Base-by-base conservation (phyloP, 2,329 filamentous ascomycete species). In the Rutstroemia sp. region DNA sequence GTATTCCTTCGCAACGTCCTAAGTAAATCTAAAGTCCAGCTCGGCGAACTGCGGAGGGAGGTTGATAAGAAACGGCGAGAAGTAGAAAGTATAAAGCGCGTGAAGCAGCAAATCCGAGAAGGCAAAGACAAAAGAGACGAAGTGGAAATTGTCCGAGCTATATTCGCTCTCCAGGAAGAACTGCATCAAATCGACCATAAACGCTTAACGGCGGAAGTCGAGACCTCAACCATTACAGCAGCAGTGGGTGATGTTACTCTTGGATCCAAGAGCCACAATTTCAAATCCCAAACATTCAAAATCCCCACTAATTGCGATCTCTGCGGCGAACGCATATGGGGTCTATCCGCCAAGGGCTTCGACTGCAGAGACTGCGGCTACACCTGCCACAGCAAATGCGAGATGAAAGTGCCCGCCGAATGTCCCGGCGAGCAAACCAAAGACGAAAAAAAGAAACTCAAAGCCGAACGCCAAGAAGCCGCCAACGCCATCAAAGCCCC, bases 271-370 rank as follows among this genome's bases (percentile, higher is more conserved):
- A 96, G 92, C 67, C 94, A 99, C 76, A 94, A 95, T 68, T 99
- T 99, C 80, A 96, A 95, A 73, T 85, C 89, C n/a, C 91, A 97
- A 69, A 97, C 94, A 0, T 99, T 97, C 79, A 97, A 97, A 72
- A 96, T 99, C 59, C 95, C 95, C 0, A 99, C 94, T 4, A 97
- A 97, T 70, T 99, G 94, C 74, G 94, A 99, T 71, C 79, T 96
- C 12, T 99, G 94, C 65, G 92, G 92, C 17, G 94, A 99, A 69
- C 83, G 94, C 27, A 96, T 99, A 70, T 99, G 94, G 94, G 94
- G 94, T 0, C 73, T 99, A 42, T 95, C 90, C 30, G 92, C 94
- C 39, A 99, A 99, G 73, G 94, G 94, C 0, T 95, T 96, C 68
- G 92, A 95, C 70, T 99, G 94, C 68, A 83, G 88, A 64, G 92